A percentile compares a stretch with the other conserved stretches of the same genome.
phyloP scores from a whole-genome alignment of 306 rosid species.

The Ormosia emarginata region DNA sequence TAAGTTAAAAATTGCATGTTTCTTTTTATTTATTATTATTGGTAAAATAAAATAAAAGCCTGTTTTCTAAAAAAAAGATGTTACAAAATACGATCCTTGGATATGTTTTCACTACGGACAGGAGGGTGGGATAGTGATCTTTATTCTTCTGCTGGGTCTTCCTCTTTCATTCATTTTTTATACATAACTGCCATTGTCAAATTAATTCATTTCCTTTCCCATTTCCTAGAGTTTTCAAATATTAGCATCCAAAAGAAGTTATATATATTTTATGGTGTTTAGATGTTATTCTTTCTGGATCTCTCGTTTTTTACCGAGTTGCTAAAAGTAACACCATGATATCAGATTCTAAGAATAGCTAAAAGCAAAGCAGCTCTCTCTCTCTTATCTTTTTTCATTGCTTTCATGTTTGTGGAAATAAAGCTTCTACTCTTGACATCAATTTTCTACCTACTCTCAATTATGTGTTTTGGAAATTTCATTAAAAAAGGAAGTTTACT shows the following conservation, averaged over 20 bases:
- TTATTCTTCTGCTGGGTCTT: constrained; percentile 3
- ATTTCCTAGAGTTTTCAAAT: neutral
- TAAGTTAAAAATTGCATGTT: neutral
- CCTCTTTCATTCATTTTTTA: neutral
- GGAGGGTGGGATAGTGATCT: constrained; percentile 1
- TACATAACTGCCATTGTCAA: neutral
- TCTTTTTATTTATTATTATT: neutral
- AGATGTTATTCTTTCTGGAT: constrained; percentile 9
- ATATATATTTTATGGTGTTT: neutral
- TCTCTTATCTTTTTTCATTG: constrained; percentile 9
- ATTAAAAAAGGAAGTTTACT: constrained; percentile 13
- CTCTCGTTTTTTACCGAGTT: constrained; percentile 7
- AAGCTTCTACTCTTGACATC: constrained; percentile 33
- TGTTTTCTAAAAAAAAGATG: neutral
- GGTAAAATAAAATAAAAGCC: neutral
- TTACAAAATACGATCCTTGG: constrained; percentile 22
- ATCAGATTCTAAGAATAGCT: constrained; percentile 24
- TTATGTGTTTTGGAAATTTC: constrained; percentile 32
- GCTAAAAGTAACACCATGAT: constrained; percentile 27
- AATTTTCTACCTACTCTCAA: constrained; percentile 27
- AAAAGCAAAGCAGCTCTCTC: constrained; percentile 21
- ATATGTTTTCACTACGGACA: constrained; percentile 30
- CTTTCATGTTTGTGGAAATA: constrained; percentile 41
- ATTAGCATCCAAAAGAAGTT: neutral
- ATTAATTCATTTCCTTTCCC: neutral